Evolutionary conservation across 306 rosid species (phyloP).

Genomic region (cucumber (Cucumis sativus)): Cucumber_9930_V3 NC_026659.2:4734501-4735000

Average conservation of each 20-base stretch:
- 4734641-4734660: background rate
- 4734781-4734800: too few relatives aligned
- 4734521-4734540: background rate
- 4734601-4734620: background rate
- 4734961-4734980: conserved; percentile 73
- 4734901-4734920: conserved; percentile 65
- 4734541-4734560: background rate
- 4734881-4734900: background rate
- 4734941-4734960: conserved; percentile 73
- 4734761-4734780: background rate
- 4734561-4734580: background rate
- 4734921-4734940: conserved; percentile 89
- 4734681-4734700: background rate
- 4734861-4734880: background rate
- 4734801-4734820: too few relatives aligned
- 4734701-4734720: background rate
- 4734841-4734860: too few relatives aligned
- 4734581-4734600: background rate
- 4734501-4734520: background rate
- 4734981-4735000: conserved; percentile 90
- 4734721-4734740: background rate
- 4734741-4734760: background rate
- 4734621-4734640: background rate
- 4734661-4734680: background rate
- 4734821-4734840: too few relatives aligned